These are phyloP conservation scores for Tilletia caries DNA, from an alignment of 1,284 basidiomycete species.

Conservation along the genomic window DNA sequence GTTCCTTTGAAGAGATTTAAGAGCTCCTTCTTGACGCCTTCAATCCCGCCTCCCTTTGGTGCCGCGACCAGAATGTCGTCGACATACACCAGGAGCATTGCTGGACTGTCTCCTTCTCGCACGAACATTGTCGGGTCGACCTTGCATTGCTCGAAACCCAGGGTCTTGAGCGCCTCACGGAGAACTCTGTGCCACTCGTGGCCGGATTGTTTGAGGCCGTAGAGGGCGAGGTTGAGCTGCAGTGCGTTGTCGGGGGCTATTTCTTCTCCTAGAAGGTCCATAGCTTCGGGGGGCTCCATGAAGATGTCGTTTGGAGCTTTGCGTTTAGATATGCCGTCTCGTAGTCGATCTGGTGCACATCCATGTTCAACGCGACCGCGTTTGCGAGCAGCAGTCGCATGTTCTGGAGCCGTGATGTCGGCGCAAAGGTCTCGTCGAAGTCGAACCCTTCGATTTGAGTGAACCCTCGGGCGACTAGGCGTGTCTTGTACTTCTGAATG, in stretches of 20 bases:
- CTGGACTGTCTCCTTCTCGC: background rate
- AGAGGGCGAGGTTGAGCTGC: background rate
- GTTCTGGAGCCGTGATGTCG: conserved; percentile 1
- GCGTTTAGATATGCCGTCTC: conserved; percentile 10
- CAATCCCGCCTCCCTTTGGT: background rate
- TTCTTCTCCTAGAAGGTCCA: background rate
- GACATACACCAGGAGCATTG: background rate
- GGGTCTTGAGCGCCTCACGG: background rate
- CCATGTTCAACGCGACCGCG: background rate
- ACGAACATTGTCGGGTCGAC: conserved; percentile 1
- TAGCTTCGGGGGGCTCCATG: background rate
- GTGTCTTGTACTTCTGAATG: conserved; percentile 16
- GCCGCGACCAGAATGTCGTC: background rate
- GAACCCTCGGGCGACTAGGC: conserved; percentile 18
- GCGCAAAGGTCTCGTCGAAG: conserved; percentile 20
- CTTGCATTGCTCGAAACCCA: background rate
- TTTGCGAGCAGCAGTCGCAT: background rate
- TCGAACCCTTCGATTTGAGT: conserved; percentile 17
- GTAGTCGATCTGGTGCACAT: conserved; percentile 9
- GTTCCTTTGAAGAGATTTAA: background rate
- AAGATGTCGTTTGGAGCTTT: conserved; percentile 4
- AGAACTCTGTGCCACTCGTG: background rate
- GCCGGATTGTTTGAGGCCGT: conserved; percentile 1
- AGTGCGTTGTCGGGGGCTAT: background rate
- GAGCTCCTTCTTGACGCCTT: background rate